Evolutionary conservation across 2,329 filamentous ascomycete genomes (phyloP).

Genomic region (Ilyonectria mors-panacis): DNA sequence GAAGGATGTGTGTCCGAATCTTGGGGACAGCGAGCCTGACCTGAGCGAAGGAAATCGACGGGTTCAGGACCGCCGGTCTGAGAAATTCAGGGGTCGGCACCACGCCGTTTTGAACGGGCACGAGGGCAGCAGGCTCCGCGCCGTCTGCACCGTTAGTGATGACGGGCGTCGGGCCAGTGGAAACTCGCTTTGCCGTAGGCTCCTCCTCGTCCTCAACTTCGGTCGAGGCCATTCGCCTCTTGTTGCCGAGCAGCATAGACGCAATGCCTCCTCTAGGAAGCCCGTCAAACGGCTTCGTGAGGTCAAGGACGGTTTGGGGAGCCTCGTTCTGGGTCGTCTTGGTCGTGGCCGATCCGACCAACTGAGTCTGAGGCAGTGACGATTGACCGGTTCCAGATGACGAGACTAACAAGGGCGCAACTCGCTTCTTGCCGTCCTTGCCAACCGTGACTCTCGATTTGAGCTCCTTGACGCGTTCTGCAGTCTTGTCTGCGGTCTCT

Average conservation of each 20-base stretch:
- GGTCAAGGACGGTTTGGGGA: constrained; percentile 86
- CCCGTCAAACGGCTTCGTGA: constrained; percentile 94
- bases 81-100: constrained; percentile 85
- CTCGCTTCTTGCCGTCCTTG: constrained; percentile 97
- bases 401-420: constrained; percentile 91
- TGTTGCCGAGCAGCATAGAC: constrained; percentile 91
- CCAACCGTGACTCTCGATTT: constrained; percentile 95
- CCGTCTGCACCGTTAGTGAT: constrained; percentile 84
- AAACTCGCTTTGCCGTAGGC: constrained; percentile 64
- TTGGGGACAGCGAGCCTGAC: constrained; percentile 90
- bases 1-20: constrained; percentile 84
- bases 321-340: constrained; percentile 77
- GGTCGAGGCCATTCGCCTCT: constrained; percentile 82
- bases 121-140: constrained; percentile 79
- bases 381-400: constrained; percentile 90
- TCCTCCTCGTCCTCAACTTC: constrained; percentile 85
- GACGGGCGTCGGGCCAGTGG: constrained; percentile 80
- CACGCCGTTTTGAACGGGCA: constrained; percentile 71
- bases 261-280: constrained; percentile 91
- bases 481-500: constrained; percentile 68
- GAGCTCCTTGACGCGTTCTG: constrained; percentile 71
- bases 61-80: constrained; percentile 88
- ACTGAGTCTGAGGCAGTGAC: constrained; percentile 88
- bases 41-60: constrained; percentile 85
- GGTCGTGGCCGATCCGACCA: constrained; percentile 82